Base-by-base conservation (phyloP, 352 stramenopile species). In the Phytophthora pistaciae region DNA sequence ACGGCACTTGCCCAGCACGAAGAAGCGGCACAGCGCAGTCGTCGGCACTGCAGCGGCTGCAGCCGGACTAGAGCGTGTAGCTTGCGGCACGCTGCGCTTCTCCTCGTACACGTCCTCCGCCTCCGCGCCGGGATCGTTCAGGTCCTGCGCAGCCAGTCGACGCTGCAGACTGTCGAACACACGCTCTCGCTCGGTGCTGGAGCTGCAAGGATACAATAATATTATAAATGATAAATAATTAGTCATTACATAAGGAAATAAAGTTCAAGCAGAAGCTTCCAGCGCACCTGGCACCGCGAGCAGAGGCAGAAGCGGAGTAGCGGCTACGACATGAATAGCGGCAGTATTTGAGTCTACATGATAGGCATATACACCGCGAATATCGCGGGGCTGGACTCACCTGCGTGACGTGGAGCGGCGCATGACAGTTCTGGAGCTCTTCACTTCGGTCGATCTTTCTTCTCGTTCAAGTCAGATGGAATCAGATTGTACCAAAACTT, bases 1-100 rank as follows among this genome's bases (percentile, higher is more conserved):
- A 25, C 75, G 75, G 61, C 87, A 94, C 57, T 91, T 94, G 29
- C 84, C 87, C 16, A 94, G 72, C 70, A 94, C 87, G 70, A 84
- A 94, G 63, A 94, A 94, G 56, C 87, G 85, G 29, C 87, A 94
- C 16, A 94, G 78, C 49, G 68, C 58, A 11, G 81, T 66, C 16
- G 79, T 75, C 2, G 82, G 66, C 20, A 57, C 38, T 40, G 38
- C 62, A 18, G 40, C 52, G 20, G 38, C 61, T 18, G 53, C n/a
- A 10, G 38, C 59, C 18, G 29, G 31, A 23, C 42, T 25, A 33
- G 42, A 23, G 50, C 50, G 18, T 21, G 29, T 4, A 46, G n/a
- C 25, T 23, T 31, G 14, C 14, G 55, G 50, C 9, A 60, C 49
- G 10, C 48, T 59, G 44, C 21, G 38, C 38, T 76, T 75, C 54